Base-by-base conservation (phyloP, 768 basidiomycete genomes). In the Suillus luteus region DNA sequence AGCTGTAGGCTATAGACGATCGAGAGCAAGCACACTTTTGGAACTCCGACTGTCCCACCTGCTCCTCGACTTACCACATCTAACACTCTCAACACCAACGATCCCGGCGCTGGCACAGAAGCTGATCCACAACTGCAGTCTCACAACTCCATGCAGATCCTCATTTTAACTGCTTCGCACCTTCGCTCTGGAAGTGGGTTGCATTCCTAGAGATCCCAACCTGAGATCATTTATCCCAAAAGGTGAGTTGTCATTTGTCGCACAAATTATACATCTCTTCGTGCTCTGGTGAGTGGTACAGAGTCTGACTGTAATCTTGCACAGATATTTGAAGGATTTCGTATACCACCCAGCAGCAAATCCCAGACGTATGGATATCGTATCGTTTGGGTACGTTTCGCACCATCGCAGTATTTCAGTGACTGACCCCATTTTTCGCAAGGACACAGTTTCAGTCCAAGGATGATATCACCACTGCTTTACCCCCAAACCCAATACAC, bases 271-370 rank as follows among this genome's bases (percentile, higher is more conserved):
- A 6, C 12, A 17, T 17, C 1, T 9, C 3, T 40, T 61, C 27
- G 31, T 27, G 38, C 41, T 49, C 10, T 48, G 1, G 17, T 33
- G 9, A 12, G 27, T n/a, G 15, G 22, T 38, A 49, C 51, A 9
- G 14, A 19, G 46, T 22, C 44, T 4, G 22, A 41, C 19, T 60
- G 33, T 49, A 41, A 44, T n/a, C 2, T 17, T 58, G 62, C 40
- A 15, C 62, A 95, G 93, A 66, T 95, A 95, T 71, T 93, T 91
- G 14, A 88, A 90, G 65, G 88, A 93, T 69, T 85, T 84, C 79
- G 92, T 88, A 74, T 94, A 84, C 72, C 81, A 93, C 27, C 93
- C 93, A 0, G 93, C 93, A 12, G 92, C 93, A 7, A 93, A 90
- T 64, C 92, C 93, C 12, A 65, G 11, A 14, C 17, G 3, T 63